Base-by-base conservation (phyloP, 2,329 filamentous ascomycete genomes). In the Penicillium rolfsii region DNA sequence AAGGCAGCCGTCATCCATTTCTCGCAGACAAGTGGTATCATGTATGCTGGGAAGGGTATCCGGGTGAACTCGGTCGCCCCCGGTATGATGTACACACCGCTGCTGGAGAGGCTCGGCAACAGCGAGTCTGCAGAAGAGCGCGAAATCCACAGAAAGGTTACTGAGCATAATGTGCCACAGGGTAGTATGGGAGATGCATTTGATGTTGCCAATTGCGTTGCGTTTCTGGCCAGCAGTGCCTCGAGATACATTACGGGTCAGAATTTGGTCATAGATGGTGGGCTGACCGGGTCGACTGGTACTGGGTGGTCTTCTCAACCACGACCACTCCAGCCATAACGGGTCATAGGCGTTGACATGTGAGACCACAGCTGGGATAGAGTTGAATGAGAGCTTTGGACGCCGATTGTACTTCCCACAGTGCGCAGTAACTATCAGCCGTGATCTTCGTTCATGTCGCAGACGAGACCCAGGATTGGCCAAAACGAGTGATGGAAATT, bases 111-210 rank as follows among this genome's bases (percentile, higher is more conserved):
- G 80, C 80, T 16, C 71, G 73, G 75, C 71, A n/a, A 60, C 84
- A 63, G 79, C 80, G 0, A 71, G 78, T 26, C 75, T 80, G 58
- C 83, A 74, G 68, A 76, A 71, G 19, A 71, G 67, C 5, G 81
- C 4, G 59, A 65, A 30, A 52, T 58, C 9, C 35, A 38, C 78
- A 82, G 55, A 80, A 82, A 55, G 82, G 59, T 64, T 14, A 62
- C 56, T 1, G 53, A 61, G 55, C 59, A 64, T 56, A 62, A 60
- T 67, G 84, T 87, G 1, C 86, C 86, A 0, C 83, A 84, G 77
- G 85, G 85, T 0, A 76, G 74, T 36, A 87, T 88, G 81, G 85
- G 85, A 0, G 82, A 84, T 69, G 82, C 84, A 0, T 84, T 83
- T 76, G 86, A 88, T 71, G 83, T 88, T 5, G 83, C 85, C 0